Evolutionary conservation across 2,329 filamentous ascomycete genomes (phyloP).

Genomic region (Capronia americana): DNA sequence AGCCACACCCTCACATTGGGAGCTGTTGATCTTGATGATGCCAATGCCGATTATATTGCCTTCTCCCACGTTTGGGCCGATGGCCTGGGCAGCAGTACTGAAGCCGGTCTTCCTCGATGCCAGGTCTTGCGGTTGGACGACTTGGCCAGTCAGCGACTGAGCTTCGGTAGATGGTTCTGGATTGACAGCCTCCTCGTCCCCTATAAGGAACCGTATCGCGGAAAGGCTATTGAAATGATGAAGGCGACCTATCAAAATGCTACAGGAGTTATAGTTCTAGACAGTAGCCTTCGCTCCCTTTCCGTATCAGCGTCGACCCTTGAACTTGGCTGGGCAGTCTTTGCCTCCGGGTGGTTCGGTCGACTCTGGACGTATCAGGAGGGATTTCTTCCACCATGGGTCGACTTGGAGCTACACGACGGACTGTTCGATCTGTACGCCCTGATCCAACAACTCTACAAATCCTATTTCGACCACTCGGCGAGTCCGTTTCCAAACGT

Average conservation of each 20-base stretch:
- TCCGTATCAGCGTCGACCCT: not conserved
- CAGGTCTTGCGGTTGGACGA: not conserved
- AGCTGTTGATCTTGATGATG: not conserved
- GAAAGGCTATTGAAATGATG: not conserved
- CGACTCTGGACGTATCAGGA: not conserved
- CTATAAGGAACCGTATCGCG: not conserved
- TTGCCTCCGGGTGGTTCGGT: not conserved
- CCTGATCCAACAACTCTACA: not conserved
- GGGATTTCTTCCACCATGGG: not conserved
- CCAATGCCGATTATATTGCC: not conserved
- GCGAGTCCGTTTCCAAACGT: not conserved
- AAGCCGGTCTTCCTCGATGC: not conserved
- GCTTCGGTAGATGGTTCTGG: not conserved
- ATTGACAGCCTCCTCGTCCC: not conserved
- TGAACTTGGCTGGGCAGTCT: not conserved
- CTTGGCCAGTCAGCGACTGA: not conserved
- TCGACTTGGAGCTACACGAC: not conserved
- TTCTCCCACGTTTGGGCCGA: conserved; percentile 8
- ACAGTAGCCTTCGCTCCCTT: not conserved
- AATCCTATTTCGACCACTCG: not conserved
- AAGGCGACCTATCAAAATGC: not conserved
- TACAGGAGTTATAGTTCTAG: not conserved
- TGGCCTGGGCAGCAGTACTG: conserved; percentile 1
- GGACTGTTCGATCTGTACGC: not conserved
- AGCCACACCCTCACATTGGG: not conserved